Percentiles rank a stretch among this genome's conserved stretches.
phyloP scores from a whole-genome alignment of 352 stramenopile species.

The Phytopythium oedochilum region DNA sequence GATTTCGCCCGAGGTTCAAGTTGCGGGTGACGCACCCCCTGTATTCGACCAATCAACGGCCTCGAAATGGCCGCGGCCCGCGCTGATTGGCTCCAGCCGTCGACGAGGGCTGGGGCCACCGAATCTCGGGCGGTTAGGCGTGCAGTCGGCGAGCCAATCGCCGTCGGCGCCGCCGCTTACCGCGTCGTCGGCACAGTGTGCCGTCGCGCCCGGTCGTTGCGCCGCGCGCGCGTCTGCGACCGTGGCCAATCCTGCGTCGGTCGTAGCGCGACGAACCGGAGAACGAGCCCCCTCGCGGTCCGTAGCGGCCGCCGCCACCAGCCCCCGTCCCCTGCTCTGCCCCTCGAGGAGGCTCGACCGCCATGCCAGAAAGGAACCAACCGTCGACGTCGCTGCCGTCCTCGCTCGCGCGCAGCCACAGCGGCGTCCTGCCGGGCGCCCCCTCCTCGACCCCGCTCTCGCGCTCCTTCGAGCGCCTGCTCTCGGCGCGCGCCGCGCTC shows the following conservation, averaged over 20 bases:
- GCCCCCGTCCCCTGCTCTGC: background rate
- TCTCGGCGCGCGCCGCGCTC: slow-evolving; percentile 1
- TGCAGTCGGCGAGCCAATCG: background rate
- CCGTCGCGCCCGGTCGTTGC: background rate
- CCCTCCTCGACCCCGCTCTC: background rate
- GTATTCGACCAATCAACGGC: no score
- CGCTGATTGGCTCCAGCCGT: no score
- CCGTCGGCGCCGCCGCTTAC: background rate
- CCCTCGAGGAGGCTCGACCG: background rate
- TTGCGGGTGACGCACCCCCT: no score
- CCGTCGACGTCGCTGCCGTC: slow-evolving; percentile 1
- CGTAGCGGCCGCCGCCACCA: background rate
- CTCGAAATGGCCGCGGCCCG: no score
- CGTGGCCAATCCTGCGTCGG: background rate
- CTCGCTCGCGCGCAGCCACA: slow-evolving; percentile 15
- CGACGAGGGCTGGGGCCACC: no score
- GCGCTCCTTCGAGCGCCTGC: slow-evolving; percentile 15
- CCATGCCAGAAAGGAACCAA: slow-evolving; percentile 7
- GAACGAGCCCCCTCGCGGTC: background rate
- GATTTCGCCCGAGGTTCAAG: no score
- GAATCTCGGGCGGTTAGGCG: background rate
- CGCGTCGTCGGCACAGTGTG: background rate
- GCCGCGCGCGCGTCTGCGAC: background rate
- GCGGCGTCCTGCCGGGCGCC: slow-evolving; percentile 1
- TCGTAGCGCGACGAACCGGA: background rate